Evolutionary conservation across 345 rosid genomes (phyloP), one percentile per base, ranked within the genome.

Genomic region (Excoecaria agallocha): DNA sequence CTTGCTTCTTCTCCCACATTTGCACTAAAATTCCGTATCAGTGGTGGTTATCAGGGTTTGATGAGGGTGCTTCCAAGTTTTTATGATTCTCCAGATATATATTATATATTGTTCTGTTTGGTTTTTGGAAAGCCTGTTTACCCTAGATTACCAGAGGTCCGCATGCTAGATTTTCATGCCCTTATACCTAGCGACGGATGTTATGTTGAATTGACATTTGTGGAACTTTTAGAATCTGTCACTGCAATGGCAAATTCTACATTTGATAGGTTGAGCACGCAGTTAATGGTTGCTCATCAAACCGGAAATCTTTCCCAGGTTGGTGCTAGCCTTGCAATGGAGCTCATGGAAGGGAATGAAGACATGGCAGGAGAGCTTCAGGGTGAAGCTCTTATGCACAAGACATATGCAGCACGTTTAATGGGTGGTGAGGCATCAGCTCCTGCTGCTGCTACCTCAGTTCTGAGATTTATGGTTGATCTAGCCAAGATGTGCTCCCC

Each of bases 341-440:
- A 96, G 84, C 96, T 96, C 78, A 87, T 93, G 66, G 98, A 93
- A 82, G 97, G 92, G 76, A 82, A 91, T 79, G 84, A 86, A 59
- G 98, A 96, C 83, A 90, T 86, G 92, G 88, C 91, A 52, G 99
- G 96, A 78, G 98, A 91, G 83, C 98, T 96, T 83, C 99, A 93
- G 85, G 99, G 99, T 81, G 99, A 96, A 85, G 99, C 99, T 83
- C 86, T 93, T 78, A 96, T 96, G 99, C 99, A 96, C 78, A 96
- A 93, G 87, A 96, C 99, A 16, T 96, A 96, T 79, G 99, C 99
- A 3, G 98, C 99, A 15, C 94, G 98, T 66, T 81, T 96, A 78
- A 93, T 91, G 99, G 95, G 97, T 77, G 99, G 99, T 50, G 97
- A 93, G 86, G 98, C 99, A 69, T 89, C 96, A 63, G 98, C 99